These are phyloP conservation scores for Epichloe aotearoae DNA, from an alignment of 2,329 filamentous ascomycete genomes.

Conservation along the genomic window DNA sequence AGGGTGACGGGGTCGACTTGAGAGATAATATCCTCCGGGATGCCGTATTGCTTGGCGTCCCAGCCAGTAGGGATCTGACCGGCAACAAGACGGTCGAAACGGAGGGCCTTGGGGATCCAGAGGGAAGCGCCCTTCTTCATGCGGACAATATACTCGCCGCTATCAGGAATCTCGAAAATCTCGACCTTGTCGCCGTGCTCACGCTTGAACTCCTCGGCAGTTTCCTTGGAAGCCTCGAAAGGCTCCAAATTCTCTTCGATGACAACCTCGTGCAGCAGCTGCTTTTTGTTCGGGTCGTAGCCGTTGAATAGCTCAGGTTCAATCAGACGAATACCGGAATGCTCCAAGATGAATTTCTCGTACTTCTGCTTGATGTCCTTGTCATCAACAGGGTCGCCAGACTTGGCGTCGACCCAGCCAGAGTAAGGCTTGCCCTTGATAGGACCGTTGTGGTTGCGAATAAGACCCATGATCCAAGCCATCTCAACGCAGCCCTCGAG, in stretches of 20 bases:
- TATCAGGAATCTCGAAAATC: constrained; percentile 87
- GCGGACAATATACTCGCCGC: constrained; percentile 86
- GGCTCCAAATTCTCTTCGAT: constrained; percentile 95
- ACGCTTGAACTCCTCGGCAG: constrained; percentile 90
- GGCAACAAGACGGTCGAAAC: constrained; percentile 93
- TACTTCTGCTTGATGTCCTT: constrained; percentile 97
- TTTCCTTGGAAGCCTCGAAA: constrained; percentile 95
- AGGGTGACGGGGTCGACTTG: constrained; percentile 96
- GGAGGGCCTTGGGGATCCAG: constrained; percentile 90
- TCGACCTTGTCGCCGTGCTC: constrained; percentile 97
- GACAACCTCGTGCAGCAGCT: constrained; percentile 92
- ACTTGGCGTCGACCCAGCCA: constrained; percentile 92
- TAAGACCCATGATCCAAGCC: constrained; percentile 99
- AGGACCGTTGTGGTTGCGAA: constrained; percentile 94
- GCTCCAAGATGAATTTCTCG: constrained; percentile 91
- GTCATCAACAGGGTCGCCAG: constrained; percentile 89
- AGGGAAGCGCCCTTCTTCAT: constrained; percentile 94
- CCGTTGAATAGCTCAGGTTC: constrained; percentile 94
- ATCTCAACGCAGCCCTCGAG: constrained; percentile 97
- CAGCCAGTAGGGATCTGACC: constrained; percentile 95
- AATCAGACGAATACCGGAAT: constrained; percentile 93
- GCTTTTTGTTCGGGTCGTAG: constrained; percentile 97
- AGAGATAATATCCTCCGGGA: constrained; percentile 93
- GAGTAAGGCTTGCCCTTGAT: constrained; percentile 95
- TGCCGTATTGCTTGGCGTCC: constrained; percentile 91